Base-by-base conservation (phyloP, 2,329 filamentous ascomycete species). In the Colletotrichum sp. region DNA sequence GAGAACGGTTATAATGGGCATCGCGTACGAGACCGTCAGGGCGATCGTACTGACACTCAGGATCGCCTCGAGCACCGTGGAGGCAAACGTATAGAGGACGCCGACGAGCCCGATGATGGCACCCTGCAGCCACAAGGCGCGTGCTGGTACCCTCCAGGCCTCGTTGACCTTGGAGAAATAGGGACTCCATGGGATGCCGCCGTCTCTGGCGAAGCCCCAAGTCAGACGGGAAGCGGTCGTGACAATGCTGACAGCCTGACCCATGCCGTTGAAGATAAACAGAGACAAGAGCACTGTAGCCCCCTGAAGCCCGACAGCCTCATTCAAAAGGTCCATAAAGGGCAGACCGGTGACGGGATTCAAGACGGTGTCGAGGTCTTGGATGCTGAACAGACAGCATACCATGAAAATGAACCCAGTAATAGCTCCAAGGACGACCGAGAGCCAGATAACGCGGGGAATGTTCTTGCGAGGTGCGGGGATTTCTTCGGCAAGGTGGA, bases 401-500 rank as follows among this genome's bases (percentile, higher is more conserved):
- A 90, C 80, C 87, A 90, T 89, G 80, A 90, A 90, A 60, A 90
- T 81, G 71, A 89, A 86, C 5, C 89, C 89, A 0, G 87, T 88
- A 28, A 87, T 64, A n/a, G 88, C 87, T 39, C 88, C 86, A n/a
- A 85, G 85, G 1, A 87, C 75, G 1, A 91, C 88, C 0, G 89
- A 87, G 24, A 91, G 84, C 83, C 87, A 90, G 76, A 91, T 90
- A 4, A 88, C 86, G 16, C 84, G 84, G 0, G 90, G 90, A 0
- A 87, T 88, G 70, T 89, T 90, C 44, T 83, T 86, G 32, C 89
- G 82, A 2, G 90, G 89, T 5, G 85, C 82, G 2, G 90, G 89
- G 2, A 91, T 89, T 78, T 91, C 90, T 76, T 92, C 90, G 2
- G 90, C 87, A 84, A 92, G 87, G 79, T 92, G 90, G 49, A 91